phyloP scores from a whole-genome alignment of 2,329 filamentous ascomycete genomes.

The Penicillium decumbens region DNA sequence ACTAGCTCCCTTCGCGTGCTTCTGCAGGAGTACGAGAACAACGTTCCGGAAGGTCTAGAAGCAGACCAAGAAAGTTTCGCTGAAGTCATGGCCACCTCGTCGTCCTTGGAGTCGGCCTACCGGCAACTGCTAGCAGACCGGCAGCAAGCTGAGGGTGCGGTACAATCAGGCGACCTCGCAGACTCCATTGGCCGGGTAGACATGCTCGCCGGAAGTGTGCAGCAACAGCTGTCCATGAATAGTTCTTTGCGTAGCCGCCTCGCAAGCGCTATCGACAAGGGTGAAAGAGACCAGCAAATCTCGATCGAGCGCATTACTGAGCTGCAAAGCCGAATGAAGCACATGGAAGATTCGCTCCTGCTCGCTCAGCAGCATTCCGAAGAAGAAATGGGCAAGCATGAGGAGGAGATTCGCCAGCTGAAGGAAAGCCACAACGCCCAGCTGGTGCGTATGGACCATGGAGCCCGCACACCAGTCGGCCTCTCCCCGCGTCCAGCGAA shows the following conservation, averaged over 20 bases:
- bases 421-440: conserved; percentile 73
- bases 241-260: conserved; percentile 69
- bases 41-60: conserved; percentile 59
- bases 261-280: conserved; percentile 71
- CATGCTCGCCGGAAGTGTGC: conserved; percentile 71
- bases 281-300: conserved; percentile 74
- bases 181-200: conserved; percentile 74
- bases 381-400: conserved; percentile 74
- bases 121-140: conserved; percentile 65
- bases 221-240: conserved; percentile 75
- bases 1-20: conserved; percentile 75
- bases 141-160: conserved; percentile 62
- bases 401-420: conserved; percentile 73
- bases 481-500: conserved; percentile 56
- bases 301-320: conserved; percentile 78
- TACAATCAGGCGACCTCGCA: conserved; percentile 67
- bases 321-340: conserved; percentile 74
- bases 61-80: conserved; percentile 42
- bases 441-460: conserved; percentile 65
- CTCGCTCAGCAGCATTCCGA: conserved; percentile 81
- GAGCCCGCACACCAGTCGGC: conserved; percentile 43
- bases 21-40: conserved; percentile 76
- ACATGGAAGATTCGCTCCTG: conserved; percentile 78
- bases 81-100: conserved; percentile 57
- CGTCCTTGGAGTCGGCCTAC: conserved; percentile 69